These are phyloP conservation scores for Omphalotus guepiniiformis DNA, from an alignment of 768 basidiomycete species.

Conservation along the genomic window DNA sequence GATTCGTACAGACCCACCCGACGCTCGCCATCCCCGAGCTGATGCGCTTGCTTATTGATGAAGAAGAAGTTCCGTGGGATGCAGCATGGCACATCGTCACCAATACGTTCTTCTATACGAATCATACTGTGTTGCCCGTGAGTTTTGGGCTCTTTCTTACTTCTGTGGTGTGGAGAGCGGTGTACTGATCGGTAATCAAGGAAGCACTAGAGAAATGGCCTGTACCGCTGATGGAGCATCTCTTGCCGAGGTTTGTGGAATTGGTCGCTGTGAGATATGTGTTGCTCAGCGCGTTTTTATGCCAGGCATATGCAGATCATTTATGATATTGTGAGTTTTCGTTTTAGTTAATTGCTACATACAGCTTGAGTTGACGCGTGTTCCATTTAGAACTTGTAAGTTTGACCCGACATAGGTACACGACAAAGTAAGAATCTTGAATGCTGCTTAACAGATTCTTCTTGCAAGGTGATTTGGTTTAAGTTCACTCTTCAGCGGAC, in stretches of 20 bases:
- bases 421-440: neutral
- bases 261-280: too few species aligned
- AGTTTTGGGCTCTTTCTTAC: conserved; percentile 21
- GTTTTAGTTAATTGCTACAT: neutral
- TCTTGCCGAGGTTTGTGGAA: conserved; percentile 65
- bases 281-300: too few species aligned
- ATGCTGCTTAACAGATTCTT: conserved; percentile 45
- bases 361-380: neutral
- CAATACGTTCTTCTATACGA: conserved; percentile 93
- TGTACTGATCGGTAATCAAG: conserved; percentile 26
- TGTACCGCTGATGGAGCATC: conserved; percentile 77
- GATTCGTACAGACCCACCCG: conserved; percentile 73
- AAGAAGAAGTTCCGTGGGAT: conserved; percentile 84
- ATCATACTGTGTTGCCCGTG: conserved; percentile 89
- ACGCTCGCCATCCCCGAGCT: conserved; percentile 93
- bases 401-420: neutral
- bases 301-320: conserved; percentile 85
- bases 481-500: too few species aligned
- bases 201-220: conserved; percentile 92
- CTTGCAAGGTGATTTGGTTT: conserved; percentile 70
- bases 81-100: conserved; percentile 86
- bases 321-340: conserved; percentile 72
- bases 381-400: conserved; percentile 8
- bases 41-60: conserved; percentile 88
- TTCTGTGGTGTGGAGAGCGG: neutral